These are phyloP conservation scores for Sanghuangporus weigelae DNA, from an alignment of 1,284 basidiomycete genomes.

Conservation along the genomic window DNA sequence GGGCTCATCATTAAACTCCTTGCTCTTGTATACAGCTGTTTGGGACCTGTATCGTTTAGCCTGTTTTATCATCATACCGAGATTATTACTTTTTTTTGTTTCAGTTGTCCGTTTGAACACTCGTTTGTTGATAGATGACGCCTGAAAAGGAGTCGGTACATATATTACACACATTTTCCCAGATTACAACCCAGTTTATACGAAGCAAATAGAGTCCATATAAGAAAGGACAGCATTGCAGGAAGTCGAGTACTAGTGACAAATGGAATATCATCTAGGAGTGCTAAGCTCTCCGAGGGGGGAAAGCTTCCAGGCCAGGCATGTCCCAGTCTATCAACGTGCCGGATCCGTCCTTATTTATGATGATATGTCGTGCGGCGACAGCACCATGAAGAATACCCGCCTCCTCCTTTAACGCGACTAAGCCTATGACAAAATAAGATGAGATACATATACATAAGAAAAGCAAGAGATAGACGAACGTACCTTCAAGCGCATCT, in stretches of 20 bases:
- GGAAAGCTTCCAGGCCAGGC: not conserved
- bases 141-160: too few relatives aligned
- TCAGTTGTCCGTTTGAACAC: too few relatives aligned
- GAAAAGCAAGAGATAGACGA: not conserved
- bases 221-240: too few relatives aligned
- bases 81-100: too few relatives aligned
- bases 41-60: too few relatives aligned
- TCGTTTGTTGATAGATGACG: too few relatives aligned
- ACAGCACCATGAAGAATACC: not conserved
- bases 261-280: not conserved
- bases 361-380: not conserved
- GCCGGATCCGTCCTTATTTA: not conserved
- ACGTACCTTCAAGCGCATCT: not conserved
- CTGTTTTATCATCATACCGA: too few relatives aligned
- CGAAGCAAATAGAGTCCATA: too few relatives aligned
- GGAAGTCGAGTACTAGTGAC: too few relatives aligned
- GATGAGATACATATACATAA: not conserved
- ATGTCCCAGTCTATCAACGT: not conserved
- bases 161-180: too few relatives aligned
- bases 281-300: not conserved
- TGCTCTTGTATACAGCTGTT: too few relatives aligned
- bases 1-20: not conserved
- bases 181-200: too few relatives aligned
- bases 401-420: not conserved
- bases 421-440: not conserved